A percentile compares a stretch with the other conserved stretches of the same genome.
Conservation (phyloP, 2,329 filamentous ascomycete species). For the Conoideocrella luteorostrata region DNA sequence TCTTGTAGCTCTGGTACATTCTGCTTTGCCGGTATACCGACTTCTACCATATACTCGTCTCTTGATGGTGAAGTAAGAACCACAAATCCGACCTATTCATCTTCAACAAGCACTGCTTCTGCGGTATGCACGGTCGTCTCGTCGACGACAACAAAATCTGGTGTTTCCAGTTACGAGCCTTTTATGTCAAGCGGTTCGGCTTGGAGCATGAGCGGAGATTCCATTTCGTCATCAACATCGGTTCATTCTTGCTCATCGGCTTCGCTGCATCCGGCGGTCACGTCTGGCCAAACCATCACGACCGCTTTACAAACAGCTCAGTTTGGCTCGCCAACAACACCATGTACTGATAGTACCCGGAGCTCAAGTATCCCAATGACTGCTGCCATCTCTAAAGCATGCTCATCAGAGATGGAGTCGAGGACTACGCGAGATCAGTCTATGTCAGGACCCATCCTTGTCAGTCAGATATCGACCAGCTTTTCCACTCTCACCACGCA, state of each 20-base stretch:
- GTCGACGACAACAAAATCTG: neutral
- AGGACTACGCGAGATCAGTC: neutral
- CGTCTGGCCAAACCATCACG: neutral
- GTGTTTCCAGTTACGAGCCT: neutral
- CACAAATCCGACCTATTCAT: neutral
- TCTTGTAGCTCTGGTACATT: neutral
- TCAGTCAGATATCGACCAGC: neutral
- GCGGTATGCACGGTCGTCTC: neutral
- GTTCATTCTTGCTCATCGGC: conserved; percentile 2
- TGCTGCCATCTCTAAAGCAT: neutral
- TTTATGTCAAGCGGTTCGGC: neutral
- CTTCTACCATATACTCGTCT: neutral
- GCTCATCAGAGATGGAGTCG: neutral
- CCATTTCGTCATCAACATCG: neutral
- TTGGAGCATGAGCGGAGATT: conserved; percentile 1
- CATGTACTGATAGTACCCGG: conserved; percentile 2
- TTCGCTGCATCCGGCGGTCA: neutral
- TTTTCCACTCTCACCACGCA: neutral
- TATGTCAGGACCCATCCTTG: neutral
- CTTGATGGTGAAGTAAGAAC: neutral
- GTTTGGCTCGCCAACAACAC: neutral
- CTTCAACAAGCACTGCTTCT: neutral
- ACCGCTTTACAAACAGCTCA: neutral
- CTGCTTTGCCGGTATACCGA: neutral
- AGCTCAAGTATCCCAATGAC: neutral